Evolutionary conservation across 2,329 filamentous ascomycete species (phyloP), one percentile per base, ranked within the genome.

Genomic region (Penicillium hesseltinei): DNA sequence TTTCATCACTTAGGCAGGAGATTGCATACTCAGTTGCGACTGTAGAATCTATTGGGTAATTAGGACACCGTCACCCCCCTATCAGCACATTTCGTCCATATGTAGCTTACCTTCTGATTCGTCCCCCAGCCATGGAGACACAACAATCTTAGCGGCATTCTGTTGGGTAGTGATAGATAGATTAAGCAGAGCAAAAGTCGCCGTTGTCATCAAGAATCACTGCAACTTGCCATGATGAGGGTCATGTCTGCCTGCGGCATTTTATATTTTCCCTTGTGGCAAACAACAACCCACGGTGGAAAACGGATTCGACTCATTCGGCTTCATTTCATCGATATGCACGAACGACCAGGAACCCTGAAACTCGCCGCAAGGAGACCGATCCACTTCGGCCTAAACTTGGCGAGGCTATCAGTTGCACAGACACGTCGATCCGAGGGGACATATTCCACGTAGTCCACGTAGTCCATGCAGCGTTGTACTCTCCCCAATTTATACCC

Each of bases 101-200:
- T 6, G 31, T 36, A 33, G 36, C 58, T 61, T 23, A 70, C 66
- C 51, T 67, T 66, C 42, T 65, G 55, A 55, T 70, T 71, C n/a
- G 69, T 72, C 4, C 71, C 71, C 65, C 64, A 68, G 23, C 71
- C 71, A 65, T 73, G 71, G 29, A 74, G 66, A 53, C 71, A 73
- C 33, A 73, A 62, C 25, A 74, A 57, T 51, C 64, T 62, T 53
- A 73, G 58, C n/a, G 65, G 63, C 68, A 70, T 70, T 15, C 33
- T 58, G 36, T 29, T 45, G 17, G 45, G 38, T 42, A 33, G 31
- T 17, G 50, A n/a, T 31, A 33, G 35, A 39, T 11, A 43, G 21
- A 29, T 35, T 5, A 19, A 29, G 40, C 13, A 27, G 35, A 42
- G 19, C 35, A 45, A 50, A 58, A 55, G 44, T 55, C 43, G 10